Base-by-base conservation (phyloP, 306 rosid species). In the Sophora flavescens region DNA sequence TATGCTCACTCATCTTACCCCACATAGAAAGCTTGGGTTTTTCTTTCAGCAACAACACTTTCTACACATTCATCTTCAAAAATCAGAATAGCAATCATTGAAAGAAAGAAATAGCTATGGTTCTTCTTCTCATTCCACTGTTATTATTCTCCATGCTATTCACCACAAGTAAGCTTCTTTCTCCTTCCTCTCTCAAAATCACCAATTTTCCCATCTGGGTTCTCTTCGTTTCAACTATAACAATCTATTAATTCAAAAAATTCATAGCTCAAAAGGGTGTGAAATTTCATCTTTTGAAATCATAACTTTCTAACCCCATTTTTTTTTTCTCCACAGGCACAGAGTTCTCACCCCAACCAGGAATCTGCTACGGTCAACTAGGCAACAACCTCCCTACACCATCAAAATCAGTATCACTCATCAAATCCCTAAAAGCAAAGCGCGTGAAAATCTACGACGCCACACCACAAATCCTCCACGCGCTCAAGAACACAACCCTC, bases 321-420 rank as follows among this genome's bases (percentile, higher is more conserved):
- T 35, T 11, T 41, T 80, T 42, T 68, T 28, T n/a, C 38, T 78
- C 54, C 13, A 5, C 90, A 90, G 96, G 66, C 12, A 88, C 93
- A 15, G 66, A 51, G 45, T 53, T 90, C 64, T 85, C 93, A 11
- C 39, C 50, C 10, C 81, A 66, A 44, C 88, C 91, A 11, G 98
- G 98, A 11, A 66, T 93, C 15, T 88, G 89, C 88, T 91, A 84
- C 68, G 98, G 98, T 5, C 86, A 83, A 81, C 80, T 94, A 14
- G 97, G 98, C 2, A 82, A 94, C 89, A 83, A 92, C 52, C 92
- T 94, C 1, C 98, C 93, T 0, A 33, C 87, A 6, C 92, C 98
- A 14, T 22, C 61, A 0, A 57, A 75, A 12, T 87, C 97, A 0
- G 76, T 88, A 18, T 15, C 84, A 16, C 87, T 86, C 11, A 79